Evolutionary conservation across 352 stramenopile species (phyloP), one percentile per base, ranked within the genome.

Genomic region (Hyaloperonospora arabidopsidis): DNA sequence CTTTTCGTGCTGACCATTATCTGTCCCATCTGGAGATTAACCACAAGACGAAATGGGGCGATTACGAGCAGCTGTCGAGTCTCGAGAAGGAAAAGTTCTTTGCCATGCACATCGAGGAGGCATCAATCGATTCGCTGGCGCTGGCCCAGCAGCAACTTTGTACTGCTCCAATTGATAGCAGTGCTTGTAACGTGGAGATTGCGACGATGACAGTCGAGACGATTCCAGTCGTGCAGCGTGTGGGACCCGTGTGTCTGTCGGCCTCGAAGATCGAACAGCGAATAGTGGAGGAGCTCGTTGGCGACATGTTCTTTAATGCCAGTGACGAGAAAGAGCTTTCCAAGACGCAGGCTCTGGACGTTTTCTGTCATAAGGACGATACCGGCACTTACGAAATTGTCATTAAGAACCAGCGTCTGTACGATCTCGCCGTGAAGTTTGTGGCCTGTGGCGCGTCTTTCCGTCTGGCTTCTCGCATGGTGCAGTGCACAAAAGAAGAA

Each of bases 21-120:
- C 61, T 82, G 21, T 84, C 70, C 36, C 76, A 87, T 38, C 46
- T 87, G 23, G 70, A 84, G 66, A 84, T 85, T 56, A 82, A 87
- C 52, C 76, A 87, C 65, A 73, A 69, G 56, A 40, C 55, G n/a
- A 80, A 81, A 46, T 87, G 76, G 76, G 50, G 62, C 51, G 72
- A 78, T 52, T 87, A 87, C 58, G 71, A 84, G 51, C 66, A 68
- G 18, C 67, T 67, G n/a, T 65, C 68, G 5, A 67, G 55, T 38
- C 49, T 60, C n/a, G 73, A 84, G 41, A 86, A 86, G 52, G 69
- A 81, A 23, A 62, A 72, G 38, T 80, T 84, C 63, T 79, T 84
- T 28, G 59, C 65, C 0, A 45, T 48, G 18, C 62, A 74, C 47
- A 59, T 73, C 14, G 67, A 79, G 14, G 68, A 72, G 43, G 53